A percentile compares a stretch with the other conserved stretches of the same genome.
Evolutionary conservation across 208 protist species (phyloP).

Genomic region (Phytomonas sp.): DNA sequence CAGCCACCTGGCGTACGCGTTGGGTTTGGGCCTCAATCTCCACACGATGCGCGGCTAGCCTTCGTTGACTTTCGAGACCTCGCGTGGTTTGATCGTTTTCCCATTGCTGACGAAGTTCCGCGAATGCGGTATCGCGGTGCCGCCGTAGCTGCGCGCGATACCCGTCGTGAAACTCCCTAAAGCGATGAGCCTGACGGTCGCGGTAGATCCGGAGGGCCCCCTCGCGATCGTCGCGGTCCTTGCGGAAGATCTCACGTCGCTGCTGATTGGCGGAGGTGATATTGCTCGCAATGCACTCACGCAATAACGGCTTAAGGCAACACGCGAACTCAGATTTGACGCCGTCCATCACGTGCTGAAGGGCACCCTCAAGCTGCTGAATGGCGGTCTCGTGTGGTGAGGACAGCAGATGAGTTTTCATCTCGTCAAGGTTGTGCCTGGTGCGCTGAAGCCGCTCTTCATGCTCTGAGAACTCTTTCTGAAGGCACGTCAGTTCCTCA

Average conservation of each 20-base stretch:
- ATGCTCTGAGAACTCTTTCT: not conserved
- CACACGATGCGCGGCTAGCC: not conserved
- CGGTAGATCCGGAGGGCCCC: not conserved
- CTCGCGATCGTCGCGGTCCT: not conserved
- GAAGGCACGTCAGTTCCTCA: not conserved
- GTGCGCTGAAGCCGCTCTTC: not conserved
- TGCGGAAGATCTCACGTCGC: not conserved
- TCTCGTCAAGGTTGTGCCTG: not conserved
- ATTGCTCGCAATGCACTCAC: not conserved
- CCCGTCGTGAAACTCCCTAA: not conserved
- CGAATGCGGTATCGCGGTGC: not conserved
- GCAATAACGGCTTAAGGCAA: not conserved
- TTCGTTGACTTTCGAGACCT: not conserved
- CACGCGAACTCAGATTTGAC: not conserved
- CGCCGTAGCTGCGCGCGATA: not conserved
- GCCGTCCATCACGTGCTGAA: not conserved
- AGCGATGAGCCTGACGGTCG: not conserved
- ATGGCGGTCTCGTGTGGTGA: not conserved
- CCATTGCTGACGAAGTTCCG: not conserved
- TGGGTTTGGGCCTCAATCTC: not conserved
- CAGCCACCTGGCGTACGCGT: not conserved
- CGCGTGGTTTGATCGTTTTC: not conserved
- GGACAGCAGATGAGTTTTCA: not conserved
- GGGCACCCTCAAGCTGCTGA: not conserved
- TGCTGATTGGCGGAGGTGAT: not conserved